These are phyloP conservation scores for Penicillium coffeae DNA, from an alignment of 495 filamentous ascomycete genomes.

Conservation along the genomic window DNA sequence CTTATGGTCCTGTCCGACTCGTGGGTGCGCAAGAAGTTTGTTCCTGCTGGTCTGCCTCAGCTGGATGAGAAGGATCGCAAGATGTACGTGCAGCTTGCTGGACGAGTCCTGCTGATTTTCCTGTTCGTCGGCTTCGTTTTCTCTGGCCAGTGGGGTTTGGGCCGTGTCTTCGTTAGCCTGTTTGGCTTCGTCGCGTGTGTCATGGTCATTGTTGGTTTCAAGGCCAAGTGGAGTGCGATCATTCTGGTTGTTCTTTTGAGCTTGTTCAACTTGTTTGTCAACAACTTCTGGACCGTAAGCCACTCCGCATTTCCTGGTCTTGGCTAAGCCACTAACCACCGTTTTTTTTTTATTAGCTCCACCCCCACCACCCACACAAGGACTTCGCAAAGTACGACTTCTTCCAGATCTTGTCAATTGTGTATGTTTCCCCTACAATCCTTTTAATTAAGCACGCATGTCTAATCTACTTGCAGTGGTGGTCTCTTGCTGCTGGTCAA, in stretches of 20 bases:
- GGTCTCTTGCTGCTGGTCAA: conserved; percentile 94
- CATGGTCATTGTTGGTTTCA: conserved; percentile 99
- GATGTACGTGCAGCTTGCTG: conserved; percentile 99
- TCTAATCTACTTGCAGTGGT: conserved; percentile 50
- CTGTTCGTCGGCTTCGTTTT: conserved; percentile 96
- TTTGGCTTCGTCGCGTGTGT: conserved; percentile 88
- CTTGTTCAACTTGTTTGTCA: conserved; percentile 93
- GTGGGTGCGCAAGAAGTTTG: conserved; percentile 96
- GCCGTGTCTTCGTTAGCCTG: conserved; percentile 74
- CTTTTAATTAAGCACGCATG: neutral
- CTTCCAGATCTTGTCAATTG: conserved; percentile 99
- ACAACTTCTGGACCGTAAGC: conserved; percentile 99
- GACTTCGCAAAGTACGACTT: conserved; percentile 99
- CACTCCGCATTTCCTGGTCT: neutral
- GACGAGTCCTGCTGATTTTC: conserved; percentile 94
- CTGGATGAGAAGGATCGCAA: conserved; percentile 98
- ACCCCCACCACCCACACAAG: conserved; percentile 97
- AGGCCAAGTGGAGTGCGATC: conserved; percentile 97
- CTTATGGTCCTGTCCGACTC: conserved; percentile 97
- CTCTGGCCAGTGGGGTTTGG: conserved; percentile 85
- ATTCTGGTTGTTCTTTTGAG: conserved; percentile 91
- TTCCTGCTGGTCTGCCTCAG: conserved; percentile 87
- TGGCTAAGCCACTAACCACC: neutral
- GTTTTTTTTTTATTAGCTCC: conserved; percentile 59
- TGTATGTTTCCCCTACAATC: conserved; percentile 52